phyloP scores from a whole-genome alignment of 1,284 basidiomycete species.

The Ustilago xerochloae region DNA sequence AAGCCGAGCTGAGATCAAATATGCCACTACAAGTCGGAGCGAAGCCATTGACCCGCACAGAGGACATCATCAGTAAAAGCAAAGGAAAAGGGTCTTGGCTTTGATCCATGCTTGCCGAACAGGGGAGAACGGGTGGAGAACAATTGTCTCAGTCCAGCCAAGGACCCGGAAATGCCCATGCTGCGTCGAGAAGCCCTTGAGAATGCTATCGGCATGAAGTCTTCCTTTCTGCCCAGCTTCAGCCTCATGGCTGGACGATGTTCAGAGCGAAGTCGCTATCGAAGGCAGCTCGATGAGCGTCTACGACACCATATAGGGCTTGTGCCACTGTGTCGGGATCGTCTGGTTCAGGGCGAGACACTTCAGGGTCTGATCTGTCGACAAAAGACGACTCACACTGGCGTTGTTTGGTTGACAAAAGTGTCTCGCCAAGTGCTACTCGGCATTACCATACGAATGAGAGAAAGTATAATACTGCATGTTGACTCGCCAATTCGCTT shows the following conservation, averaged over 20 bases:
- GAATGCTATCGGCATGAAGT: background rate
- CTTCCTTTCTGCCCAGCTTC: too few relatives aligned
- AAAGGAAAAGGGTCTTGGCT: background rate
- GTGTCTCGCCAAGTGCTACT: background rate
- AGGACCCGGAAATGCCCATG: background rate
- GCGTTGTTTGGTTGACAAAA: background rate
- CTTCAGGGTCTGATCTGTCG: slow-evolving; percentile 4
- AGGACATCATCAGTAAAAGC: background rate
- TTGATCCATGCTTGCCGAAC: background rate
- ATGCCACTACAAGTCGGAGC: background rate
- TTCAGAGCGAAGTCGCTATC: too few relatives aligned
- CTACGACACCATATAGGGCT: background rate
- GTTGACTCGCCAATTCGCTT: background rate
- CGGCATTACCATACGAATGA: background rate
- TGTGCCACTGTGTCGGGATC: background rate
- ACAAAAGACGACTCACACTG: background rate
- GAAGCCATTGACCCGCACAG: background rate
- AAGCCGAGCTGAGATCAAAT: background rate
- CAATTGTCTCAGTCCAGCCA: background rate
- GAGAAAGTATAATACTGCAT: too few relatives aligned
- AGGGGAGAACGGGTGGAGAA: slow-evolving; percentile 4
- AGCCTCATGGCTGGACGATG: too few relatives aligned
- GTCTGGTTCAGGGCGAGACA: background rate
- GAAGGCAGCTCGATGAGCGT: background rate
- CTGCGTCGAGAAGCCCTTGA: background rate